Percentiles rank a stretch among this genome's conserved stretches.
phyloP scores from a whole-genome alignment of 768 basidiomycete genomes.

The Mycena kentingensis region DNA sequence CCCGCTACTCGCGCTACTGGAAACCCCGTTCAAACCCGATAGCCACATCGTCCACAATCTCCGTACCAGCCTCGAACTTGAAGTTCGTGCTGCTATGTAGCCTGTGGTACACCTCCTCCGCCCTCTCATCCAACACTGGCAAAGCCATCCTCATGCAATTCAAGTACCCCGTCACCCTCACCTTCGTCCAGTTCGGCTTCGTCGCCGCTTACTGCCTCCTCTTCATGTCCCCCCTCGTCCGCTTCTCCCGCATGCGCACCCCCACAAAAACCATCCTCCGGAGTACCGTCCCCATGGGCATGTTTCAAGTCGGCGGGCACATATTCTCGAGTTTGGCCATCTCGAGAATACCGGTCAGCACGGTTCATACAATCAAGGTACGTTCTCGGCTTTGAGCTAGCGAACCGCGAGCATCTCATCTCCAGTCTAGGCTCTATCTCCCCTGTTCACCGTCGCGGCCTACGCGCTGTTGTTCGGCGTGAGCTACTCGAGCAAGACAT shows the following conservation, averaged over 20 bases:
- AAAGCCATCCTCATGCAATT: slow-evolving; percentile 94
- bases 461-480: slow-evolving; percentile 94
- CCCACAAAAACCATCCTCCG: slow-evolving; percentile 75
- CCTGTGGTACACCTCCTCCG: slow-evolving; percentile 93
- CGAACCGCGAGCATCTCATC: background rate
- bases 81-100: slow-evolving; percentile 78
- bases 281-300: slow-evolving; percentile 91
- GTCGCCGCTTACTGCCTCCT: slow-evolving; percentile 85
- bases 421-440: slow-evolving; percentile 80
- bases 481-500: slow-evolving; percentile 89
- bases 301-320: slow-evolving; percentile 97
- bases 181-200: slow-evolving; percentile 96
- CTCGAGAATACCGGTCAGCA: slow-evolving; percentile 93
- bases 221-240: slow-evolving; percentile 74
- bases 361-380: slow-evolving; percentile 99
- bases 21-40: slow-evolving; percentile 21
- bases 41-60: slow-evolving; percentile 28
- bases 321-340: slow-evolving; percentile 98
- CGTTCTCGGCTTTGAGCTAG: slow-evolving; percentile 21
- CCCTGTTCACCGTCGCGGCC: slow-evolving; percentile 94
- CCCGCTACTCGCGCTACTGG: slow-evolving; percentile 20
- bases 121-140: slow-evolving; percentile 94
- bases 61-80: slow-evolving; percentile 35
- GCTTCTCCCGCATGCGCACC: slow-evolving; percentile 64
- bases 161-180: slow-evolving; percentile 93